Percentiles rank a stretch among this genome's conserved stretches.
These are phyloP conservation scores for Aspergillus felis DNA, from an alignment of 2,329 filamentous ascomycete species.

Conservation along the genomic window DNA sequence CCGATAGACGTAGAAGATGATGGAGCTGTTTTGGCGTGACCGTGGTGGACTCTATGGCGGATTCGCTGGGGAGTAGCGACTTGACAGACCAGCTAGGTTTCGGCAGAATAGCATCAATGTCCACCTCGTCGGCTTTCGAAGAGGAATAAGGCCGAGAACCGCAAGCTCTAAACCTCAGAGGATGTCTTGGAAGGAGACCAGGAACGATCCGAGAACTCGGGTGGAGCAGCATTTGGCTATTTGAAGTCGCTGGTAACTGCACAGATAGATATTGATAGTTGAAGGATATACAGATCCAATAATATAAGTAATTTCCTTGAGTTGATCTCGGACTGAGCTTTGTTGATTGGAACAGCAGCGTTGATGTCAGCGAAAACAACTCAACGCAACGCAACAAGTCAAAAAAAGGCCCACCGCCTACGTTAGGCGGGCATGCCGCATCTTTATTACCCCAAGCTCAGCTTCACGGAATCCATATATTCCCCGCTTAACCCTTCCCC, in stretches of 20 bases:
- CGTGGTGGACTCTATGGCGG: conserved; percentile 23
- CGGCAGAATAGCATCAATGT: conserved; percentile 53
- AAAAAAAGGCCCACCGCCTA: conserved; percentile 16
- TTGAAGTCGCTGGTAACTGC: not conserved
- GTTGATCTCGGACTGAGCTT: too few species aligned
- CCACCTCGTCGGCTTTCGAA: conserved; percentile 16
- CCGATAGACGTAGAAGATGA: conserved; percentile 84
- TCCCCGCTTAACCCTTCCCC: conserved; percentile 2
- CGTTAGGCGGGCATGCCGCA: conserved; percentile 9
- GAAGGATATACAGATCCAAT: too few species aligned
- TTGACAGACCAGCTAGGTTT: conserved; percentile 80
- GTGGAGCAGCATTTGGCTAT: conserved; percentile 8
- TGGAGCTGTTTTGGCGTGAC: conserved; percentile 67
- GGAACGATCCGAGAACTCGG: conserved; percentile 7
- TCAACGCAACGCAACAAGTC: conserved; percentile 2
- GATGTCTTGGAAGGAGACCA: not conserved
- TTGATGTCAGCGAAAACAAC: not conserved
- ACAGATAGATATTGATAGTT: too few species aligned
- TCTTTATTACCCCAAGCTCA: not conserved
- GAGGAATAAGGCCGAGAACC: conserved; percentile 22
- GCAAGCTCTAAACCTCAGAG: not conserved
- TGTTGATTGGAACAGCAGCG: not conserved
- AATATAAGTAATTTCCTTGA: too few species aligned
- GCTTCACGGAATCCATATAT: not conserved
- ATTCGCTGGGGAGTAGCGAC: conserved; percentile 61